These are phyloP conservation scores for Chenopodium berlandieri DNA, from an alignment of 148 eudicot genomes.

Conservation along the genomic window DNA sequence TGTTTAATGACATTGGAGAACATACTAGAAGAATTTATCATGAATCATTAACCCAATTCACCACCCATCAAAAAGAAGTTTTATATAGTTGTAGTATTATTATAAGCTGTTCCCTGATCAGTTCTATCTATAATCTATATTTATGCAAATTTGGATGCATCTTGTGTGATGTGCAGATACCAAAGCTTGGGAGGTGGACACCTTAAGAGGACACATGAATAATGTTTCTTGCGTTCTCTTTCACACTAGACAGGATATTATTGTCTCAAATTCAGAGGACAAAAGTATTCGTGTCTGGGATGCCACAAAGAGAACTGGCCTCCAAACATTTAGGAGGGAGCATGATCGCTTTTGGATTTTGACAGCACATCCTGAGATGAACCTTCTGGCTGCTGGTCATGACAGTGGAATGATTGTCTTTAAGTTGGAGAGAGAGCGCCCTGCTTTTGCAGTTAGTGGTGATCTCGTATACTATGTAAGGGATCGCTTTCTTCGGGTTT, in stretches of 20 bases:
- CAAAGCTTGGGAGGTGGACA: conserved; percentile 98
- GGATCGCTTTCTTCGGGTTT: conserved; percentile 78
- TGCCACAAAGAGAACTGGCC: conserved; percentile 90
- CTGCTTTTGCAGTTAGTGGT: conserved; percentile 84
- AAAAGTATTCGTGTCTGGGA: conserved; percentile 99
- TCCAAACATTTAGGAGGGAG: conserved; percentile 95
- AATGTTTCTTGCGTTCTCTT: conserved; percentile 90
- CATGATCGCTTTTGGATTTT: conserved; percentile 98
- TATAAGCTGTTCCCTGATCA: not conserved
- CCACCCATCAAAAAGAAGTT: not conserved
- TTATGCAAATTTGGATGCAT: not conserved
- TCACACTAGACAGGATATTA: conserved; percentile 85
- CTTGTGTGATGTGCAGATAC: conserved; percentile 52
- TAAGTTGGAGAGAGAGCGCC: conserved; percentile 95
- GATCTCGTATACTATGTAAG: conserved; percentile 80
- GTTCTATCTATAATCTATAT: not conserved
- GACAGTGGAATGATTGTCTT: conserved; percentile 98
- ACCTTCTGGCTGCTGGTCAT: conserved; percentile 95
- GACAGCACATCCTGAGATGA: conserved; percentile 89
- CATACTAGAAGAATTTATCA: not conserved
- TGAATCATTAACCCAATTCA: not conserved
- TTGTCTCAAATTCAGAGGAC: conserved; percentile 96
- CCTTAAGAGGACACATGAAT: conserved; percentile 94
- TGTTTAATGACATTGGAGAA: not conserved
- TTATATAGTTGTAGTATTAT: not conserved